These are phyloP conservation scores for Phytophthora sansomeana DNA, from an alignment of 352 stramenopile species.

Conservation along the genomic window DNA sequence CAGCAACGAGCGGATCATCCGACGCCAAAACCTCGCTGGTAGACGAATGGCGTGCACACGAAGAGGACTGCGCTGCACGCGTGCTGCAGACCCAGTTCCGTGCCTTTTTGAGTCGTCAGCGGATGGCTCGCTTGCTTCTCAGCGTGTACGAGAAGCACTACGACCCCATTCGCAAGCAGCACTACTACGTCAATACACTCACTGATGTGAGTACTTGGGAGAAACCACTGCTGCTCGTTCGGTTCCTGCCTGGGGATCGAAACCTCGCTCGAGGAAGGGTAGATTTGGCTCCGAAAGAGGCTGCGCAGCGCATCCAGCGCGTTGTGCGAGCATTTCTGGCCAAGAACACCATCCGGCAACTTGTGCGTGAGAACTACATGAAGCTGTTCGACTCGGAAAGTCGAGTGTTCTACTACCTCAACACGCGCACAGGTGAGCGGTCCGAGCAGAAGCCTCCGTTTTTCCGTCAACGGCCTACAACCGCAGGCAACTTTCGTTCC, in stretches of 20 bases:
- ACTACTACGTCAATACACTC: slow-evolving; percentile 73
- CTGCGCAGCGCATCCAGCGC: slow-evolving; percentile 62
- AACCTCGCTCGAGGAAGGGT: slow-evolving; percentile 26
- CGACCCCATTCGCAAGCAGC: slow-evolving; percentile 63
- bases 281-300: slow-evolving; percentile 41
- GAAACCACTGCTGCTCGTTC: slow-evolving; percentile 48
- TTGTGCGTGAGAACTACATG: slow-evolving; percentile 79
- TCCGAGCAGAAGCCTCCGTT: slow-evolving; percentile 58
- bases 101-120: slow-evolving; percentile 47
- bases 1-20: slow-evolving; percentile 12
- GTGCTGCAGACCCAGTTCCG: slow-evolving; percentile 56
- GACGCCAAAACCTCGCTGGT: slow-evolving; percentile 51
- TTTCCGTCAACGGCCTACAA: slow-evolving; percentile 39
- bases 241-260: slow-evolving; percentile 47
- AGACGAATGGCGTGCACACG: slow-evolving; percentile 63
- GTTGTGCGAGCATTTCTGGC: slow-evolving; percentile 50
- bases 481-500: neutral
- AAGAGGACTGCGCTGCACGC: slow-evolving; percentile 58
- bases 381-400: slow-evolving; percentile 67
- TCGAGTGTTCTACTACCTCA: slow-evolving; percentile 74
- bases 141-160: slow-evolving; percentile 70
- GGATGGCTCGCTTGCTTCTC: slow-evolving; percentile 47
- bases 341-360: slow-evolving; percentile 39
- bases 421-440: slow-evolving; percentile 55
- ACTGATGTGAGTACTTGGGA: slow-evolving; percentile 77